Evolutionary conservation across 2,329 filamentous ascomycete genomes (phyloP), one percentile per base, ranked within the genome.

Genomic region (Lasiodiplodia citricola): DNA sequence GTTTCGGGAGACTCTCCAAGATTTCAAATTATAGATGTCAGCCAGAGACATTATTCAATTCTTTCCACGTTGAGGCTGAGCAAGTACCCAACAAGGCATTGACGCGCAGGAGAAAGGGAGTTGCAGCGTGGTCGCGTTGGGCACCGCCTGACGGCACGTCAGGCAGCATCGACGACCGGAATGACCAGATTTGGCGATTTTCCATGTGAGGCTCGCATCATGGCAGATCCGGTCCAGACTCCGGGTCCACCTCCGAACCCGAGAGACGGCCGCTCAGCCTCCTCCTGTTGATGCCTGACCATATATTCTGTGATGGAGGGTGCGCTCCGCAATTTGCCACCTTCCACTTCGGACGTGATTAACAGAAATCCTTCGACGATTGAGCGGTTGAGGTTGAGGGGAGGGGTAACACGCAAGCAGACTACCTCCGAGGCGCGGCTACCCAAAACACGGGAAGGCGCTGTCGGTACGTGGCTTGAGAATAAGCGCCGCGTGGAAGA

Each of bases 391-490:
- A 47, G 44, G 44, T 47, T 21, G 44, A 47, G 4, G 41, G 8
- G 44, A 47, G 44, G 44, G 44, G 44, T 47, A 47, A 21, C 18
- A n/a, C 44, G 44, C 44, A 47, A 21, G 44, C n/a, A 47, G 44
- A 47, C 18, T 21, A 47, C 44, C 44, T 10, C 18, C n/a, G 25
- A 18, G 54, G 16, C 31, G 55, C 55, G 25, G 31, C 31, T 8
- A 28, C 55, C 31, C 14, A 38, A 57, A 55, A 37, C 18, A 37
- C 37, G 8, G 55, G 25, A 38, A 37, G 31, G 28, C 37, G 8
- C n/a, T n/a, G 23, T 37, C 21, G 55, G 55, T 57, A 57, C 55
- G 55, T 57, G 55, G 55, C 55, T 57, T n/a, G 31, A 13, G 31
- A 18, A 37, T n/a, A 31, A 18, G 31, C 8, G 28, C 28, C 55